Base-by-base conservation (phyloP, 495 filamentous ascomycete species). In the Glonium stellatum region DNA sequence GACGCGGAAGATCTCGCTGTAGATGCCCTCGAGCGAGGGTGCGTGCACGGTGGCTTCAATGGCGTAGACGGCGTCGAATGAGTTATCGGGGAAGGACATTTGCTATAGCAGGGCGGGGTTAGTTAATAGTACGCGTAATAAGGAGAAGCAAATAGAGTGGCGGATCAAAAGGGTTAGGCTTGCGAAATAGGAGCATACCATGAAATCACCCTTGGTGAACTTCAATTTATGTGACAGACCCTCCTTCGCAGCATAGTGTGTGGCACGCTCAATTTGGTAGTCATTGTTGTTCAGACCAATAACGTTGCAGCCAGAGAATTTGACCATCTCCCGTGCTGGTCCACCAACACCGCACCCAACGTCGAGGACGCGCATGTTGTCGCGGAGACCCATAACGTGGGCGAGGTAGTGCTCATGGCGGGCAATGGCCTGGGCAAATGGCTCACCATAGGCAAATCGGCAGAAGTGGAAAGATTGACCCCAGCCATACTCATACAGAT, bases 201-300 rank as follows among this genome's bases (percentile, higher is more conserved):
- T 97, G 77, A 97, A 98, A 68, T 97, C 95, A 49, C 93, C 92
- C 83, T 97, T 97, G 61, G 89, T 86, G 65, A 90, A 97, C 68
- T 80, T 83, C 69, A 97, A 76, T 78, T 96, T 89, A 67, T 90
- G 70, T 2, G 85, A 81, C 37, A 97, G 78, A 55, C 88, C 88
- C 71, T 96, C 90, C 68, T 86, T 85, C 54, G 80, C 73, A 15
- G 91, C 89, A 72, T 97, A 97, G 46, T 80, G 80, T 22, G 86
- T 92, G 6, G 93, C 95, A 53, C 93, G 88, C 74, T 97, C 83
- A 71, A 98, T 97, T 77, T 98, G 93, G 81, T 97, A 97, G 78
- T 97, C 92, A 78, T 97, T 98, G 85, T 97, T 98, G 84, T 98
- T 98, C 70, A 98, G 76, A 41, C 93, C 93, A 23, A 89, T 86